phyloP scores from a whole-genome alignment of 164 flowering plant species.

The Vitis vinifera region ASM3070453v1 NC_081819.1:20943001-20943500 shows the following conservation, averaged over 20 bases:
- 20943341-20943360: slow-evolving; percentile 3
- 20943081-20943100: slow-evolving; percentile 45
- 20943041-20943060: slow-evolving; percentile 63
- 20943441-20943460: slow-evolving; percentile 79
- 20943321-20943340: slow-evolving; percentile 1
- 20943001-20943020: slow-evolving; percentile 30
- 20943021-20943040: slow-evolving; percentile 43
- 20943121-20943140: background rate
- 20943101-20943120: slow-evolving; percentile 37
- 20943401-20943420: slow-evolving; percentile 90
- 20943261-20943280: slow-evolving; percentile 52
- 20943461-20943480: slow-evolving; percentile 97
- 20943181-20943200: background rate
- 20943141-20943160: background rate
- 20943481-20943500: background rate
- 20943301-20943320: slow-evolving; percentile 54
- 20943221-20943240: background rate
- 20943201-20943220: background rate
- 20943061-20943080: slow-evolving; percentile 55
- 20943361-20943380: slow-evolving; percentile 12
- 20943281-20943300: slow-evolving; percentile 65
- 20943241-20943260: slow-evolving; percentile 53
- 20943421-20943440: slow-evolving; percentile 99
- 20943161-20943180: background rate
- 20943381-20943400: slow-evolving; percentile 72